Base-by-base conservation (phyloP, 192 early-diverging fungal genomes). In the Entrophospora sp. region DNA sequence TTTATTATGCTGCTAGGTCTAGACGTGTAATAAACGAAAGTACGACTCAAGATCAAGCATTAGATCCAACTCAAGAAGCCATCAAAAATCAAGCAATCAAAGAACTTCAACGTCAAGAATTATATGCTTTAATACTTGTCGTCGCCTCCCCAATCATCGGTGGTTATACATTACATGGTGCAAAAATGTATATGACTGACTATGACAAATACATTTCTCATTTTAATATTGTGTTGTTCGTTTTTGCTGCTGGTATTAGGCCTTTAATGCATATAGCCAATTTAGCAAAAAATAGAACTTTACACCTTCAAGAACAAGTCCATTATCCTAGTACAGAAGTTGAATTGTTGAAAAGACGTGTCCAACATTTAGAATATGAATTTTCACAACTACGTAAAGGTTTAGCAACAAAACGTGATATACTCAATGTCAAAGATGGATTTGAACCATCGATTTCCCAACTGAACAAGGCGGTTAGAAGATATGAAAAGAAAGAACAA, bases 221-320 rank as follows among this genome's bases (percentile, higher is more conserved):
- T 34, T 77, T 81, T 59, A 84, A 84, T 58, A 77, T 84, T 48
- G 62, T 73, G 22, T 71, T 84, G 12, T 84, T 84, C 58, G 77
- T 82, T 31, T 68, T 84, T 60, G 83, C 80, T 10, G 79, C 83
- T 0, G 72, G 72, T 18, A 76, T 84, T 31, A 69, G 77, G 43
- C 83, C 83, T 18, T 52, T 80, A 6, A 77, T 75, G 20, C 83
- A 84, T 61, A 64, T 77, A 25, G 67, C 80, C 65, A 68, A 49
- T 30, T 63, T 84, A 8, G 61, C 81, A 28, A 76, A 77, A 61
- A 69, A 79, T 37, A 67, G 80, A 20, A 79, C 83, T 0, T 38
- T 82, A 14, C 72, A 77, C 56, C 53, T 84, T 16, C 83, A 84
- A 68, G 75, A 75, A 32, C 75, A 82, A 68, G 63, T 82, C 31